Evolutionary conservation across 2,329 filamentous ascomycete genomes (phyloP).

Genomic region (Trichoderma lentiforme): DNA sequence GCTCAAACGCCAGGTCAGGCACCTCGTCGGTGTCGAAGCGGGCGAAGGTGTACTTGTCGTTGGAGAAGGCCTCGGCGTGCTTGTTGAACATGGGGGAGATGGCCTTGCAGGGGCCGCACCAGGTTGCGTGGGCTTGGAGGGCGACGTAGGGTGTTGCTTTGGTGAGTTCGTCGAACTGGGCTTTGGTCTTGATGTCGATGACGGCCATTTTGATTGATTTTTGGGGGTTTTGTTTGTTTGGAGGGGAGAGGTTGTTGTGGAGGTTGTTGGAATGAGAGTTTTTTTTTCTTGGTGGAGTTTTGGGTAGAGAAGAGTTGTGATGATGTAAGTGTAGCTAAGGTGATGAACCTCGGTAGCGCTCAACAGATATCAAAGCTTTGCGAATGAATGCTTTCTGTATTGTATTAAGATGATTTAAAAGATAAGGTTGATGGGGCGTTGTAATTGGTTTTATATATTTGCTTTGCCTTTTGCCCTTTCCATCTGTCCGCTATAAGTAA

Average conservation of each 20-base stretch:
- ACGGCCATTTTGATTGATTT: conserved; percentile 24
- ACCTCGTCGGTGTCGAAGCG: conserved; percentile 58
- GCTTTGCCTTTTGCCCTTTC: too few species aligned
- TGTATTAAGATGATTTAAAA: neutral
- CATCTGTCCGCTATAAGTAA: neutral
- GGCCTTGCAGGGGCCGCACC: conserved; percentile 60
- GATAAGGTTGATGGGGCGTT: neutral
- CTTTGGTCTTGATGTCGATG: conserved; percentile 39
- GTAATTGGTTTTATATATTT: neutral
- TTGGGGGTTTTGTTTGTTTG: neutral
- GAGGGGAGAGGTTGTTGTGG: neutral
- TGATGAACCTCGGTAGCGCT: neutral
- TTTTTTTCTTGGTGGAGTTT: neutral
- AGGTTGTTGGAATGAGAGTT: neutral
- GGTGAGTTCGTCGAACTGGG: conserved; percentile 50
- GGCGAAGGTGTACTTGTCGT: conserved; percentile 50
- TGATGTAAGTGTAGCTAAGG: neutral
- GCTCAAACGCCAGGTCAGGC: conserved; percentile 46
- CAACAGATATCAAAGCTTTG: neutral
- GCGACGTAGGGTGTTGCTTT: conserved; percentile 47
- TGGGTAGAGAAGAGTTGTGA: neutral
- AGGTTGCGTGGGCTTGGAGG: conserved; percentile 57
- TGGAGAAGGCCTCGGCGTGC: conserved; percentile 39
- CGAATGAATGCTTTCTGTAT: neutral
- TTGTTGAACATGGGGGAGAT: conserved; percentile 54